These are phyloP conservation scores for Kodamaea hsintzibuensis DNA, from an alignment of 805 yeast species.

Conservation along the genomic window DNA sequence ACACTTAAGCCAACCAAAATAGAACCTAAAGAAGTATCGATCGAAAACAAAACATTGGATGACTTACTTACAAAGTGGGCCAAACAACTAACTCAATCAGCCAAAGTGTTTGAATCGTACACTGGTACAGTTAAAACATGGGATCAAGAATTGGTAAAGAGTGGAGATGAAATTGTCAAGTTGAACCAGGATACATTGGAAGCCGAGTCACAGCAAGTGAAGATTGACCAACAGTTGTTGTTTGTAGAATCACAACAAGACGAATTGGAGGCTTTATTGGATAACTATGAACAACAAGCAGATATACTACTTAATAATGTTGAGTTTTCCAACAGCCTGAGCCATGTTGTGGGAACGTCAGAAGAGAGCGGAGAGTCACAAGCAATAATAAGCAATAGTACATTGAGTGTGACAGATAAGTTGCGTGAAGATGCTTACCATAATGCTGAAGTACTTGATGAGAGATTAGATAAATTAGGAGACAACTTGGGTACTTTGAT, in stretches of 20 bases:
- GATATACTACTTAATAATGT: conserved; percentile 47
- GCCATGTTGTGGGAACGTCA: conserved; percentile 14
- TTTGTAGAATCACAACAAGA: conserved; percentile 92
- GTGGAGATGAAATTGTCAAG: conserved; percentile 81
- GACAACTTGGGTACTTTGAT: conserved; percentile 73
- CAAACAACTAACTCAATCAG: conserved; percentile 70
- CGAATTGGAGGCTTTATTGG: conserved; percentile 79
- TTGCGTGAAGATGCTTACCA: conserved; percentile 88
- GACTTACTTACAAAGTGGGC: conserved; percentile 95
- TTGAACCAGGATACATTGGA: conserved; percentile 73
- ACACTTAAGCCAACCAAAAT: conserved; percentile 52
- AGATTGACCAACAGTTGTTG: conserved; percentile 81
- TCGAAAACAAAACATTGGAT: conserved; percentile 89
- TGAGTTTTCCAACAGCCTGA: conserved; percentile 36
- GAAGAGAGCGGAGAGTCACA: conserved; percentile 2
- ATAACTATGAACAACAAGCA: conserved; percentile 78
- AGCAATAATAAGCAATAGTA: conserved; percentile 15
- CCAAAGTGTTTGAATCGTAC: conserved; percentile 72
- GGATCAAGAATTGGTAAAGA: conserved; percentile 81
- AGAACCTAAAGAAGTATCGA: conserved; percentile 68
- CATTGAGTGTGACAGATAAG: conserved; percentile 65
- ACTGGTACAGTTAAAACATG: conserved; percentile 75
- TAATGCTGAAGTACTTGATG: conserved; percentile 82
- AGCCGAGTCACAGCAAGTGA: conserved; percentile 82
- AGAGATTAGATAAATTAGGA: conserved; percentile 75